phyloP scores from a whole-genome alignment of 225 moss, liverwort and hornwort species.

The Straminergon stramineum region DNA sequence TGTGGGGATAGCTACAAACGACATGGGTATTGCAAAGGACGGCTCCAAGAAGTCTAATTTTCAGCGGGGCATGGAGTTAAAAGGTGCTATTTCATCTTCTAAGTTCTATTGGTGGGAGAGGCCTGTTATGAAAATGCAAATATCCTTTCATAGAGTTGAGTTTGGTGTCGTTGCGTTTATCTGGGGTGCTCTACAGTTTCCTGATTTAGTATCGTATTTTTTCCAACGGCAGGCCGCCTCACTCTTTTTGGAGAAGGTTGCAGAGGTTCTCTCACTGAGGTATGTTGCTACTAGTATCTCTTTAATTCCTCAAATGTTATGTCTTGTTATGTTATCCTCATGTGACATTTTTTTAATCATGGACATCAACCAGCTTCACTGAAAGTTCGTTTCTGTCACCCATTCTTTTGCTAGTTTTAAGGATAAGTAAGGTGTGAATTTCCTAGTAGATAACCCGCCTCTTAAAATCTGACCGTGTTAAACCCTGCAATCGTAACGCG shows the following conservation, averaged over 20 bases:
- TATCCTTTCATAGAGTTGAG: background rate
- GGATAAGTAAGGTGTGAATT: background rate
- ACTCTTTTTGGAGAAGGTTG: slow-evolving; percentile 77
- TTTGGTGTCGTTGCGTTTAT: background rate
- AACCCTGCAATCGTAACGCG: background rate
- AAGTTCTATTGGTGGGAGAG: background rate
- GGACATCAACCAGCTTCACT: background rate
- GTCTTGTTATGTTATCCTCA: background rate
- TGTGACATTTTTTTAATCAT: background rate
- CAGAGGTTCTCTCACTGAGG: slow-evolving; percentile 77
- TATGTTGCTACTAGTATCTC: background rate
- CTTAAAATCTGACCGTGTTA: background rate
- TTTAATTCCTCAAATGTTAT: background rate
- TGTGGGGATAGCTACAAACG: slow-evolving; percentile 71
- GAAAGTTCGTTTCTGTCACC: background rate
- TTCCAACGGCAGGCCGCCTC: slow-evolving; percentile 48
- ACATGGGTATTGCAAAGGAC: slow-evolving; percentile 70
- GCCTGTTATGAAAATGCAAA: background rate
- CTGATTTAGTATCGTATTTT: background rate
- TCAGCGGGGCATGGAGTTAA: slow-evolving; percentile 67
- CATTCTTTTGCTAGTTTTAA: background rate
- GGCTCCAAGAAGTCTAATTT: slow-evolving; percentile 59
- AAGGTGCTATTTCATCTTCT: slow-evolving; percentile 19
- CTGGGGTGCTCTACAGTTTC: background rate
- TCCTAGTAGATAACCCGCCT: too few relatives aligned